Conservation (phyloP, 352 stramenopile genomes). For the Phytophthora macrochlamydospora region DNA sequence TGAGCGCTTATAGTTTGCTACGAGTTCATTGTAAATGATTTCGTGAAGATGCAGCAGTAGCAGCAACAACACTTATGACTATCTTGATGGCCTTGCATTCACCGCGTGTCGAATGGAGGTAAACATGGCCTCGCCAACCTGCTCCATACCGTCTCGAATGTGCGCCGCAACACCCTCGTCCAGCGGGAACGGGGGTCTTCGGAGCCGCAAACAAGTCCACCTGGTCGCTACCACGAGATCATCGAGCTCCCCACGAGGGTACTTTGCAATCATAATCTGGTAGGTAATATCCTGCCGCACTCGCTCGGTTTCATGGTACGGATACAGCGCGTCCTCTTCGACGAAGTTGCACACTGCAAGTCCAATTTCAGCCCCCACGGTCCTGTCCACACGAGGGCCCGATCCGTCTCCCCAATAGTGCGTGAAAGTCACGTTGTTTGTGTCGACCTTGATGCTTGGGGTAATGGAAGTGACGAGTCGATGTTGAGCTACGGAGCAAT, state of each 20-base stretch:
- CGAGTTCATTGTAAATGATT: no score
- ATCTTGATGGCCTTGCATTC: background rate
- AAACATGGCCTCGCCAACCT: constrained; percentile 29
- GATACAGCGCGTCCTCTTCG: constrained; percentile 52
- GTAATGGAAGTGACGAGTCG: constrained; percentile 40
- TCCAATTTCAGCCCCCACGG: constrained; percentile 30
- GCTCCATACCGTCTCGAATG: constrained; percentile 32
- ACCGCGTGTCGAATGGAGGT: constrained; percentile 24
- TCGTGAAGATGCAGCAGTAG: no score
- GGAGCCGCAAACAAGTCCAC: constrained; percentile 44
- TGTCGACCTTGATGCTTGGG: constrained; percentile 34
- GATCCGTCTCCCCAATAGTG: constrained; percentile 31
- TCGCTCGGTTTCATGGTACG: constrained; percentile 39
- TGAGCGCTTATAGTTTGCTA: no score
- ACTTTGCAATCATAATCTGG: constrained; percentile 38
- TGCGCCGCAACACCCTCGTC: constrained; percentile 23
- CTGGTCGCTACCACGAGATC: constrained; percentile 34
- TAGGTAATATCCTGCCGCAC: constrained; percentile 56
- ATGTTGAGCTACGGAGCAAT: constrained; percentile 38
- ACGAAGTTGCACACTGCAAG: constrained; percentile 47
- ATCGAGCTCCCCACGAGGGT: constrained; percentile 14
- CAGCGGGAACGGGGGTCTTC: constrained; percentile 32
- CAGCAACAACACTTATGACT: no score
- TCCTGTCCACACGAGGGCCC: constrained; percentile 6
- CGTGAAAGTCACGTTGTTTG: constrained; percentile 46